These are phyloP conservation scores for Penicillium odoratum DNA, from an alignment of 495 filamentous ascomycete genomes.

Conservation along the genomic window DNA sequence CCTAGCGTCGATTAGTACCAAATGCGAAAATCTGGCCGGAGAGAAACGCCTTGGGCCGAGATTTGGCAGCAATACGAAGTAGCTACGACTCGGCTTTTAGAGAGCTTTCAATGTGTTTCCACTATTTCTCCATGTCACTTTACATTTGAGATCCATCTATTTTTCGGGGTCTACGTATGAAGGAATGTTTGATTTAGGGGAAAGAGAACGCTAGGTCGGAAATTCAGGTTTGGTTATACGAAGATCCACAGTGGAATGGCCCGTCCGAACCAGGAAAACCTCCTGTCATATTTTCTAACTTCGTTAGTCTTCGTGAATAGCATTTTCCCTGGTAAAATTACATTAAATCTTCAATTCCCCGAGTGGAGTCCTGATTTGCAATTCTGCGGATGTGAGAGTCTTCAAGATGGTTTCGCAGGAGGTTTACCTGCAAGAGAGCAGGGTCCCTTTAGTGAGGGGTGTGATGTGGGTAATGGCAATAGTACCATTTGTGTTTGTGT, in stretches of 20 bases:
- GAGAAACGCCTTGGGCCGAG: neutral
- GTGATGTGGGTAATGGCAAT: slow-evolving; percentile 32
- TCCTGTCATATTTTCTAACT: slow-evolving; percentile 3
- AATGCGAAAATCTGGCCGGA: neutral
- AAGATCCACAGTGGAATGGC: neutral
- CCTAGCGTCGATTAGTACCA: neutral
- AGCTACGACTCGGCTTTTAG: too few species aligned
- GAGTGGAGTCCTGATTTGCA: neutral
- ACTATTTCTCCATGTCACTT: too few species aligned
- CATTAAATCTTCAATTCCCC: too few species aligned
- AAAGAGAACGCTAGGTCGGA: neutral
- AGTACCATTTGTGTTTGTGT: slow-evolving; percentile 21
- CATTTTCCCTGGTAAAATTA: too few species aligned
- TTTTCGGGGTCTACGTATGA: too few species aligned
- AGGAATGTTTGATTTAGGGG: too few species aligned
- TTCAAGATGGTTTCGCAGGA: neutral
- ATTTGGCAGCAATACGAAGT: too few species aligned
- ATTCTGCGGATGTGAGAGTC: neutral
- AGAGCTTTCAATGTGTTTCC: too few species aligned
- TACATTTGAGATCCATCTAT: too few species aligned
- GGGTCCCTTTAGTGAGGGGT: slow-evolving; percentile 20
- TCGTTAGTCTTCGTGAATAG: neutral
- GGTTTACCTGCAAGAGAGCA: slow-evolving; percentile 11
- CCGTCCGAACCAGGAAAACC: slow-evolving; percentile 2
- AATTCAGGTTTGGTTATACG: neutral